These are phyloP conservation scores for Rhododendron williamsianum DNA, from an alignment of 148 eudicot species.

Conservation along the genomic window DNA sequence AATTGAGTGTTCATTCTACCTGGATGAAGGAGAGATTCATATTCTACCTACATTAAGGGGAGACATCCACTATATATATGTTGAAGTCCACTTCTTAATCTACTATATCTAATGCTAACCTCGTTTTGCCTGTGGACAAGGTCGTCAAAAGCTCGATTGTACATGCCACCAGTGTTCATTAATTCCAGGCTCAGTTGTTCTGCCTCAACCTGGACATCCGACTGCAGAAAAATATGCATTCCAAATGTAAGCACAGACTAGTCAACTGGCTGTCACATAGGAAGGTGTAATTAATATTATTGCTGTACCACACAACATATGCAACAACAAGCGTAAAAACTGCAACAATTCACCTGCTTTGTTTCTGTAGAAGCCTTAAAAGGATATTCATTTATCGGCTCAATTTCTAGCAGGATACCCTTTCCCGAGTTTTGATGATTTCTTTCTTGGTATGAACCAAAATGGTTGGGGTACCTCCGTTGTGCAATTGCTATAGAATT, in stretches of 20 bases:
- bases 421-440: not conserved
- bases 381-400: conserved; percentile 12
- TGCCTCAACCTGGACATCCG: conserved; percentile 49
- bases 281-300: not conserved
- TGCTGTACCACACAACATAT: not conserved
- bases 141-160: conserved; percentile 64
- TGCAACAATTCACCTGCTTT: conserved; percentile 27
- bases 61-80: too few species aligned
- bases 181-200: conserved; percentile 57
- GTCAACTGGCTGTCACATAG: not conserved
- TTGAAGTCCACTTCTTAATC: too few species aligned
- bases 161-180: conserved; percentile 45
- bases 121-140: conserved; percentile 58
- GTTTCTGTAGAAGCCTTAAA: conserved; percentile 32
- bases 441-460: not conserved
- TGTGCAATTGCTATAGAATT: not conserved
- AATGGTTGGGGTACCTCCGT: not conserved
- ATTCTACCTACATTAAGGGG: too few species aligned
- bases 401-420: conserved; percentile 13
- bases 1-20: too few species aligned
- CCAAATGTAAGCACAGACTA: not conserved
- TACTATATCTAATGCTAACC: conserved; percentile 28
- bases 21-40: too few species aligned
- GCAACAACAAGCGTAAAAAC: not conserved
- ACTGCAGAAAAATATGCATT: conserved; percentile 30